Conservation (phyloP, 306 rosid genomes). For the Hippophae gyantsensis region DNA sequence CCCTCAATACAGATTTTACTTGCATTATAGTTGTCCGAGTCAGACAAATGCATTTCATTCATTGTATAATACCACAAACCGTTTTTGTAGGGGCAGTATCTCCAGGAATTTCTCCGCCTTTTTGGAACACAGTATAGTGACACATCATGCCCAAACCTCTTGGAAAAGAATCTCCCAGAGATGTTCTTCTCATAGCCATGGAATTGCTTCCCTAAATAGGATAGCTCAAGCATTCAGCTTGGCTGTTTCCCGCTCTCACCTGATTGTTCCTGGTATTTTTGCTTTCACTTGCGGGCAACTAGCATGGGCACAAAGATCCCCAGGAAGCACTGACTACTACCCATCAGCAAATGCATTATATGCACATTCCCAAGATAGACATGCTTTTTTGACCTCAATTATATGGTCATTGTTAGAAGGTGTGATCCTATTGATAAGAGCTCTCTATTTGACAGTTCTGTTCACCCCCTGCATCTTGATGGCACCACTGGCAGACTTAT, state of each 20-base stretch:
- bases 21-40: constrained; percentile 28
- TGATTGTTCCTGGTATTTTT: constrained; percentile 75
- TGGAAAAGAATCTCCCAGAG: constrained; percentile 57
- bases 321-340: constrained; percentile 35
- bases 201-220: constrained; percentile 46
- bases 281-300: constrained; percentile 68
- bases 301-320: constrained; percentile 60
- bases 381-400: constrained; percentile 42
- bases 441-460: constrained; percentile 61
- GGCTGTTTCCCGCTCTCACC: constrained; percentile 63
- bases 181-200: constrained; percentile 31
- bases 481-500: constrained; percentile 72
- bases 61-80: constrained; percentile 31
- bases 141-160: constrained; percentile 44
- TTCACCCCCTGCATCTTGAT: constrained; percentile 82
- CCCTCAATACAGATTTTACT: constrained; percentile 38
- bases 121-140: constrained; percentile 32
- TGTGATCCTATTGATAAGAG: constrained; percentile 52
- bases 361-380: constrained; percentile 74
- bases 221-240: constrained; percentile 84
- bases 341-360: constrained; percentile 47
- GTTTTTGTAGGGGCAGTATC: constrained; percentile 17
- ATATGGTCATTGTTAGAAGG: constrained; percentile 51
- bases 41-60: constrained; percentile 31
- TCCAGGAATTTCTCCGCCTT: constrained; percentile 33